Evolutionary conservation across 163 green algal genomes (phyloP).

Genomic region (Scenedesmus sp.): DNA sequence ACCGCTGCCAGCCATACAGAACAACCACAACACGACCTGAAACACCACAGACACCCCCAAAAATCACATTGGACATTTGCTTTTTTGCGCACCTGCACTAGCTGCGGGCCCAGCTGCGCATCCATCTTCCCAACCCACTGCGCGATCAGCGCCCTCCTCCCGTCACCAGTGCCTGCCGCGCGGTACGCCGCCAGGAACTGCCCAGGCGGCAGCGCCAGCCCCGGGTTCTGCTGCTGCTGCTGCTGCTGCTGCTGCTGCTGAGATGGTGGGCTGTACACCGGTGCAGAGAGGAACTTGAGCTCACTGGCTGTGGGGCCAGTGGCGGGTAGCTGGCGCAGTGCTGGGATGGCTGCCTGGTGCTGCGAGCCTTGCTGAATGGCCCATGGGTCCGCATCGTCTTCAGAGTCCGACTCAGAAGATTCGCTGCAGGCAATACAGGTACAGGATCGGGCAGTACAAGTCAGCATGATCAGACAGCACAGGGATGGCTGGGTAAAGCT

Average conservation of each 20-base stretch:
- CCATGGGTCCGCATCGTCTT: constrained; percentile 9
- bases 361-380: neutral
- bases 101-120: neutral
- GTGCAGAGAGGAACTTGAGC: neutral
- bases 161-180: neutral
- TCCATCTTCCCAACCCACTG: constrained; percentile 12
- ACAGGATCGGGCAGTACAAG: neutral
- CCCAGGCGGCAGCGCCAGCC: constrained; percentile 10
- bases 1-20: too few species aligned
- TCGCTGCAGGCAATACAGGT: neutral
- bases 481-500: too few species aligned
- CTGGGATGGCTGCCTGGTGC: constrained; percentile 13
- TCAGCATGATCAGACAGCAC: too few species aligned
- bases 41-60: too few species aligned
- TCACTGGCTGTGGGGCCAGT: neutral
- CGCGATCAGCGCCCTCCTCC: constrained; percentile 1
- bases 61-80: neutral
- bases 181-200: neutral
- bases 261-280: neutral
- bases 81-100: constrained; percentile 10
- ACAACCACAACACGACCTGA: neutral
- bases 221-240: constrained; percentile 6
- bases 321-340: neutral
- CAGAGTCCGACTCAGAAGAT: neutral
- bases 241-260: constrained; percentile 16